phyloP scores from a whole-genome alignment of 371 early-diverging fungal genomes.

The Conidiobolus incongruus region DNA sequence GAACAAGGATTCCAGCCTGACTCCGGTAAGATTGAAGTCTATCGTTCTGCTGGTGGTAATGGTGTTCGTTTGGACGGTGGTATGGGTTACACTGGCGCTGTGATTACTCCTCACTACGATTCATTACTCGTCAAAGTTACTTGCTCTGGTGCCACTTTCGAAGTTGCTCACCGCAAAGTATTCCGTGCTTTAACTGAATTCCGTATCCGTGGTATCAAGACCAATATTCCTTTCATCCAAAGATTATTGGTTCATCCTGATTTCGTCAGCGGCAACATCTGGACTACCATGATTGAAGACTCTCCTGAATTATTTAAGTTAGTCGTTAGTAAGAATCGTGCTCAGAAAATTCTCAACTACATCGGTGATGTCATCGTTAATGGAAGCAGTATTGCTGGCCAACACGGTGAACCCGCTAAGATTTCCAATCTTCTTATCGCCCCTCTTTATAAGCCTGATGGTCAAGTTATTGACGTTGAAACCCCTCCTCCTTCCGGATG shows the following conservation, averaged over 20 bases:
- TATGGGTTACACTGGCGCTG: constrained; percentile 66
- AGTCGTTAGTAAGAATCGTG: constrained; percentile 54
- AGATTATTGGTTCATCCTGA: constrained; percentile 56
- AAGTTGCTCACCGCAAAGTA: constrained; percentile 69
- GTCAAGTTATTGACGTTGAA: constrained; percentile 15
- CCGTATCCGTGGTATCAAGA: constrained; percentile 89
- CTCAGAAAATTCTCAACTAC: constrained; percentile 66
- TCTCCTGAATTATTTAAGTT: constrained; percentile 66
- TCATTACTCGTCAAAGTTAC: constrained; percentile 87
- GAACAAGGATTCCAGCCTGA: constrained; percentile 78
- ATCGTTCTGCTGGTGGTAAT: constrained; percentile 68
- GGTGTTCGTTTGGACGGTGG: constrained; percentile 87
- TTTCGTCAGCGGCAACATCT: constrained; percentile 51
- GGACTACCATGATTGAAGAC: constrained; percentile 95
- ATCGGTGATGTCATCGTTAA: constrained; percentile 81
- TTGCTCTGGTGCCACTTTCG: constrained; percentile 62
- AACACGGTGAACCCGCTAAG: constrained; percentile 18
- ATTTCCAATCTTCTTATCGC: constrained; percentile 6
- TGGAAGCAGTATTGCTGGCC: constrained; percentile 79
- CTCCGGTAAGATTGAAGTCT: constrained; percentile 82
- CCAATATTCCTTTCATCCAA: constrained; percentile 84
- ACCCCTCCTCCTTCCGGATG: constrained; percentile 51
- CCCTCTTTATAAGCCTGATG: not conserved
- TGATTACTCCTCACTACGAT: constrained; percentile 89
- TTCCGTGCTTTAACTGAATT: constrained; percentile 77